Base-by-base conservation (phyloP, 2,329 filamentous ascomycete species). In the Ceratocystis diversiconidia region DNA sequence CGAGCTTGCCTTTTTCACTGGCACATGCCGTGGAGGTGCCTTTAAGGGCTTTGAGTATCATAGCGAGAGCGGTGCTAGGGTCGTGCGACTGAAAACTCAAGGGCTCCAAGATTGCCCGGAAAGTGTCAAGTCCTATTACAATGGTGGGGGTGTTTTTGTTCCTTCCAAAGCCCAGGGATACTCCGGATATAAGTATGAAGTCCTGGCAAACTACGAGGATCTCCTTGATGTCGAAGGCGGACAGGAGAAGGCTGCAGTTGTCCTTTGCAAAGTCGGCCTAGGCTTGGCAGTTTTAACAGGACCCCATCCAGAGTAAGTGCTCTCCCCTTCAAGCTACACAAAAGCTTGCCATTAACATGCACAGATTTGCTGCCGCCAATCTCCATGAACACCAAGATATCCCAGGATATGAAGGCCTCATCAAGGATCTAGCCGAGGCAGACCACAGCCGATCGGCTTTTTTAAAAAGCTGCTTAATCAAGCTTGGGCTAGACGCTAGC, bases 121-220 rank as follows among this genome's bases (percentile, higher is more conserved):
- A 1, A 77, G 79, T 1, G 89, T 95, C 67, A 79, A 80, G 64
- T 86, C 85, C 15, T 99, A 99, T 73, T 96, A 92, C 74, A 99
- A 99, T 70, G 94, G 94, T 0, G 94, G 94, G 0, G 92, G 94
- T 2, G 85, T 95, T 1, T 99, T 97, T 76, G 89, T 96, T 0
- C 87, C 94, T 75, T 87, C 88, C 1, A 79, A 81, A 2, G 46
- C 25, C 5, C 46, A 50, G 48, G 60, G 60, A 30, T 67, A 61
- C 52, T 63, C 52, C 6, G 82, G 80, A 57, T 79, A 84, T 65
- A 76, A 79, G 65, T 80, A 82, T 36, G 76, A 96, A 74, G 81
- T 96, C 5, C 77, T 99, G 28, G 94, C 92, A 0, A 88, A 81
- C 67, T 99, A 94, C 73, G 80, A 80, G 0, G 87, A 90, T 44